These are phyloP conservation scores for Mycena leptocephala DNA, from an alignment of 768 basidiomycete species.

Conservation along the genomic window DNA sequence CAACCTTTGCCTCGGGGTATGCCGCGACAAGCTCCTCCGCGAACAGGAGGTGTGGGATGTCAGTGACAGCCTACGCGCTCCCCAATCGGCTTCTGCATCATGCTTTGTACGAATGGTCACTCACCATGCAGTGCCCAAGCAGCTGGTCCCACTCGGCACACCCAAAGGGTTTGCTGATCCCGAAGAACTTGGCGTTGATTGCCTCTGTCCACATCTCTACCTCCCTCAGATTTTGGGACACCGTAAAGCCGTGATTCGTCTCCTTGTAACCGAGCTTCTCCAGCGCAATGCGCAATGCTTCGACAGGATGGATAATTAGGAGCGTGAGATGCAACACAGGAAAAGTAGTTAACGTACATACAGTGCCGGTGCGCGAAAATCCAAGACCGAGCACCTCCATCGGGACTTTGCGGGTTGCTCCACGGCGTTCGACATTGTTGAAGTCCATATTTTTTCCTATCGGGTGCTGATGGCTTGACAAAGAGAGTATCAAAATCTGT, in stretches of 20 bases:
- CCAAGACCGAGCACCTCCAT: slow-evolving; percentile 22
- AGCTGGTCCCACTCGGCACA: slow-evolving; percentile 23
- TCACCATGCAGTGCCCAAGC: slow-evolving; percentile 17
- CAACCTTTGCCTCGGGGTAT: slow-evolving; percentile 21
- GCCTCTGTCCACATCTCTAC: slow-evolving; percentile 22
- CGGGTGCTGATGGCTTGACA: background rate
- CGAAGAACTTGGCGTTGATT: slow-evolving; percentile 17
- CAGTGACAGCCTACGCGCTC: slow-evolving; percentile 20
- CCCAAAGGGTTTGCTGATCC: slow-evolving; percentile 15
- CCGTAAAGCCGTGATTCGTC: slow-evolving; percentile 1
- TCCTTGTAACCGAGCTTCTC: slow-evolving; percentile 20
- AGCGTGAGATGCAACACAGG: background rate
- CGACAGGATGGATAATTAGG: background rate
- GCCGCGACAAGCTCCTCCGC: slow-evolving; percentile 20
- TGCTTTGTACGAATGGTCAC: background rate
- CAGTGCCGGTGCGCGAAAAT: slow-evolving; percentile 22
- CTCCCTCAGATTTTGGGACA: slow-evolving; percentile 6
- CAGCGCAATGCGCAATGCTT: slow-evolving; percentile 14
- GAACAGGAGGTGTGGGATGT: slow-evolving; percentile 10
- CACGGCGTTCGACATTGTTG: slow-evolving; percentile 1
- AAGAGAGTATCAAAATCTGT: background rate
- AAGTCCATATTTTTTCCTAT: background rate
- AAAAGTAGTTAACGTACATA: slow-evolving; percentile 5
- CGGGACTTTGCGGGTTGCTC: slow-evolving; percentile 13
- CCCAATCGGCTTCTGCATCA: background rate